phyloP scores from a whole-genome alignment of 805 yeast species.

The Sugiyamaella mastotermitis region DNA sequence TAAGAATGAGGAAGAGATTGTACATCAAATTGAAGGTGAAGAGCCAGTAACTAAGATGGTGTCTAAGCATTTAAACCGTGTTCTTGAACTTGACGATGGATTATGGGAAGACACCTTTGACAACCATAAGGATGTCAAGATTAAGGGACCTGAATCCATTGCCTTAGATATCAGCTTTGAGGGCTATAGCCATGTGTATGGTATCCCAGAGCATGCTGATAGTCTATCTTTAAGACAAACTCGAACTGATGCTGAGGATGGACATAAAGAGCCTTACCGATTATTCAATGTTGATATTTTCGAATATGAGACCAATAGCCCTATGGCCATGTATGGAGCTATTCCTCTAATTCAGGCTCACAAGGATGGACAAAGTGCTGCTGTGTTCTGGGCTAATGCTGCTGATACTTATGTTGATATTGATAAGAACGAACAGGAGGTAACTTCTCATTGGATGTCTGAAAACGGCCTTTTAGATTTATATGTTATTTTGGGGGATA shows the following conservation, averaged over 20 bases:
- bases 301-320: slow-evolving; percentile 80
- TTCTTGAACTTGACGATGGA: slow-evolving; percentile 51
- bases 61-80: slow-evolving; percentile 8
- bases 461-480: slow-evolving; percentile 83
- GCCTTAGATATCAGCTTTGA: slow-evolving; percentile 69
- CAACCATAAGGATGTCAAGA: slow-evolving; percentile 53
- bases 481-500: slow-evolving; percentile 55
- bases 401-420: slow-evolving; percentile 92
- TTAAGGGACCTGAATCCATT: slow-evolving; percentile 73
- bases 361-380: slow-evolving; percentile 52
- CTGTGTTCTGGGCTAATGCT: slow-evolving; percentile 85
- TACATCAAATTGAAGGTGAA: slow-evolving; percentile 41
- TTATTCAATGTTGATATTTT: slow-evolving; percentile 91
- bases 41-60: slow-evolving; percentile 10
- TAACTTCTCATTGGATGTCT: slow-evolving; percentile 84
- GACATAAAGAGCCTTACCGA: slow-evolving; percentile 66
- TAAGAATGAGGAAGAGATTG: slow-evolving; percentile 30
- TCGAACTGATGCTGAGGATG: slow-evolving; percentile 21
- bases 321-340: slow-evolving; percentile 90
- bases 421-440: slow-evolving; percentile 24
- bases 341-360: slow-evolving; percentile 82
- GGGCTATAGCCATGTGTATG: slow-evolving; percentile 63
- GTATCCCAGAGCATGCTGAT: slow-evolving; percentile 97
- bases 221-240: slow-evolving; percentile 71
- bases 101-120: slow-evolving; percentile 74